A percentile compares a stretch with the other conserved stretches of the same genome.
Evolutionary conservation across 805 yeast genomes (phyloP).

Genomic region (Cephaloascus fragrans): DNA sequence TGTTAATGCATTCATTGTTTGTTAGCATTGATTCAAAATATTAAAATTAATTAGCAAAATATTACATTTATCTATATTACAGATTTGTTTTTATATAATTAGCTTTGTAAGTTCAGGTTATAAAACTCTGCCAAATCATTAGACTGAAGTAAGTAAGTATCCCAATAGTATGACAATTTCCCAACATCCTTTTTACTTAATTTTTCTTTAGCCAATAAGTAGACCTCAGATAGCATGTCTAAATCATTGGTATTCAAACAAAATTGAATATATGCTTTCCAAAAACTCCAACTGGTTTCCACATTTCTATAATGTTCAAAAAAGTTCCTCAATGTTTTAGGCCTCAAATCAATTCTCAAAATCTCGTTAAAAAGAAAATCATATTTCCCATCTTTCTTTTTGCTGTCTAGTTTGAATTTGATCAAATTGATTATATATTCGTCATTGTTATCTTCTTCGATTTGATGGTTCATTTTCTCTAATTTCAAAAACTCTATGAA

Average conservation of each 20-base stretch:
- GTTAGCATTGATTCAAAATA: too few relatives aligned
- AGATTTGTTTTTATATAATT: neutral
- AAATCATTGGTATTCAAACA: neutral
- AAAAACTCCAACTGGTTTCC: slow-evolving; percentile 7
- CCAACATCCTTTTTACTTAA: neutral
- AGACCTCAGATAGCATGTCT: neutral
- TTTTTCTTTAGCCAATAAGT: neutral
- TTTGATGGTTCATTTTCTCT: slow-evolving; percentile 20
- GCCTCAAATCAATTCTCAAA: too few relatives aligned
- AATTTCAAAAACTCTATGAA: slow-evolving; percentile 32
- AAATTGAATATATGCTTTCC: slow-evolving; percentile 10
- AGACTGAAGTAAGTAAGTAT: neutral
- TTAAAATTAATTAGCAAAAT: too few relatives aligned
- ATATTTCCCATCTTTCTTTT: slow-evolving; percentile 21
- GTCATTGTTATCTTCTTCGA: slow-evolving; percentile 10
- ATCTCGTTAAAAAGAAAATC: too few relatives aligned
- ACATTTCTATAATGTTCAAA: slow-evolving; percentile 12
- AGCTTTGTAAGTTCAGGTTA: too few relatives aligned
- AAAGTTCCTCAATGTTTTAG: slow-evolving; percentile 10
- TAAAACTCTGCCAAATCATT: neutral
- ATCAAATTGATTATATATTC: slow-evolving; percentile 17
- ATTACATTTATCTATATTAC: too few relatives aligned
- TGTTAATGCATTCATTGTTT: too few relatives aligned
- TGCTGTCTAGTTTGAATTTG: slow-evolving; percentile 16
- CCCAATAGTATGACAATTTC: neutral